Base-by-base conservation (phyloP, 2,329 filamentous ascomycete species). In the Helotiales sp. region DNA sequence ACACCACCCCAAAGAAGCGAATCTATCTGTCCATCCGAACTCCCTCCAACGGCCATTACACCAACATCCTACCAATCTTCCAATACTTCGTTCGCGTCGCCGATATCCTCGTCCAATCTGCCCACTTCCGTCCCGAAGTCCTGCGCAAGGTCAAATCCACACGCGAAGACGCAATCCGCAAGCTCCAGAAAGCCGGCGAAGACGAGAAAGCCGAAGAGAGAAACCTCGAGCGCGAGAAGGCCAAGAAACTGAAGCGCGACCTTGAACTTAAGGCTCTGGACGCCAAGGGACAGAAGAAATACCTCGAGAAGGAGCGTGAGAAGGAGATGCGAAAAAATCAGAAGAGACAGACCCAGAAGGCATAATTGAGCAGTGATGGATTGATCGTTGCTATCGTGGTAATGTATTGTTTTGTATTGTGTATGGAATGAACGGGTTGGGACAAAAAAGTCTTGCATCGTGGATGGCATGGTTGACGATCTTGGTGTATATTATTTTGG, bases 91-190 rank as follows among this genome's bases (percentile, higher is more conserved):
- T 97, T 63, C 91, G 92, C 71, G 82, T 97, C n/a, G 86, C 93
- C 47, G 96, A 99, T 78, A 83, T 86, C 73, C 90, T 99, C 58
- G 93, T 91, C 65, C 83, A 87, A 64, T 81, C 82, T 28, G 94
- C 88, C 11, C 94, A 93, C 80, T 97, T 97, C 89, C 92, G 96
- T 13, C 88, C 92, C 43, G 93, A 98, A 83, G 93, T 97, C 37
- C 82, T 91, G 78, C 92, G 92, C 79, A 97, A 96, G 84, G 86
- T 99, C 72, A 89, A 89, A 75, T 83, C 83, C 69, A 90, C 89
- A 37, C 93, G 96, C 71, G 95, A 98, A 50, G 90, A 92, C 65
- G 90, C 92, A 75, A 87, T 92, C 75, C 86, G 87, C 77, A 91
- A 91, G 82, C 89, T 99, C 76, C 89, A 91, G 79, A 93, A 92